Percentiles rank a stretch among this genome's conserved stretches.
phyloP scores from a whole-genome alignment of 495 filamentous ascomycete genomes.

The Sabuloglossum arenarium region DNA sequence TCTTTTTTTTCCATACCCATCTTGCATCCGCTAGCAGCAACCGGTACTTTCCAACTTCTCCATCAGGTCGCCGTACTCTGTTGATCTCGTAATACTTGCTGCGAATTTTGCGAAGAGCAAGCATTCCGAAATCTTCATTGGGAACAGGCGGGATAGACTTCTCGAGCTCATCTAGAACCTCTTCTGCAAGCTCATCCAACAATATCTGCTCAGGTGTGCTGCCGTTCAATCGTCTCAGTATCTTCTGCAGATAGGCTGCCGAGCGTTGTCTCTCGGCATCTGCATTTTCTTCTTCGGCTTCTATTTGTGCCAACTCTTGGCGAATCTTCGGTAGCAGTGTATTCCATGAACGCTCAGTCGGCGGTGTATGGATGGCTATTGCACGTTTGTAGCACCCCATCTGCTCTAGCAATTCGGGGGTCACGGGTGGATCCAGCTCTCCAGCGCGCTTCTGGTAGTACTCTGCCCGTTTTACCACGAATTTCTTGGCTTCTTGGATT shows the following conservation, averaged over 20 bases:
- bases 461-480: constrained; percentile 1
- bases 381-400: constrained; percentile 7
- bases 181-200: constrained; percentile 6
- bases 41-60: constrained; percentile 4
- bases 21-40: constrained; percentile 11
- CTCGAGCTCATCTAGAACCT: constrained; percentile 5
- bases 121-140: constrained; percentile 5
- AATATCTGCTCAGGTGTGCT: constrained; percentile 6
- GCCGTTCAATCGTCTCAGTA: not conserved
- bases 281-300: not conserved
- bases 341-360: constrained; percentile 8
- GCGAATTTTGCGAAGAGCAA: constrained; percentile 8
- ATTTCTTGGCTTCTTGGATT: not conserved
- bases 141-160: not conserved
- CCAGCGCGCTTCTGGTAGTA: constrained; percentile 6
- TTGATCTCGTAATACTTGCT: constrained; percentile 5
- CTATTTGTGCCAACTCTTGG: constrained; percentile 1
- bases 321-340: constrained; percentile 6
- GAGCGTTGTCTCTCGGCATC: not conserved
- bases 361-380: constrained; percentile 6
- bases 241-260: not conserved
- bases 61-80: not conserved
- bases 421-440: constrained; percentile 6
- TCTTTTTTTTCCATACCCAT: constrained; percentile 5
- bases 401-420: constrained; percentile 5